These are phyloP conservation scores for Microdochium nivale DNA, from an alignment of 2,329 filamentous ascomycete species.

Conservation along the genomic window DNA sequence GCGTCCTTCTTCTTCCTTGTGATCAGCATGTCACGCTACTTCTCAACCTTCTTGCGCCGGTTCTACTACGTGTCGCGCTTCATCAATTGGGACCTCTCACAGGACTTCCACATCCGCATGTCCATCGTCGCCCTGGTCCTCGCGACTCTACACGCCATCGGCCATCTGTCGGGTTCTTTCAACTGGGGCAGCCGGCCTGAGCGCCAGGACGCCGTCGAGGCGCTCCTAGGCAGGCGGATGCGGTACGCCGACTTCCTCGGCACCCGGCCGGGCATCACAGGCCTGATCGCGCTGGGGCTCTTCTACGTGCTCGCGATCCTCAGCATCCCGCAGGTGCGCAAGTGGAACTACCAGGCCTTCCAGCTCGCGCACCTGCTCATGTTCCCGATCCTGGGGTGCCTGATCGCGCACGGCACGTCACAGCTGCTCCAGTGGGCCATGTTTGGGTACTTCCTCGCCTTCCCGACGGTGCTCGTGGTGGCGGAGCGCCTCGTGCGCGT, in stretches of 20 bases:
- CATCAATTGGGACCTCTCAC: conserved; percentile 48
- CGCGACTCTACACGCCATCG: conserved; percentile 43
- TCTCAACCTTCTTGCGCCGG: conserved; percentile 42
- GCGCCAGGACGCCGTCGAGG: conserved; percentile 34
- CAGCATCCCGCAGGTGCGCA: conserved; percentile 40
- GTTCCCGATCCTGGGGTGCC: conserved; percentile 47
- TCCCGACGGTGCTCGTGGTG: conserved; percentile 41
- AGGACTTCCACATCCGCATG: conserved; percentile 47
- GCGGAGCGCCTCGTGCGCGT: conserved; percentile 38
- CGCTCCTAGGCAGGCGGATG: conserved; percentile 31
- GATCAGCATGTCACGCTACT: conserved; percentile 26
- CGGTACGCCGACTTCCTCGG: conserved; percentile 37
- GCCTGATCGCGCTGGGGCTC: conserved; percentile 35
- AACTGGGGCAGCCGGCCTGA: conserved; percentile 34
- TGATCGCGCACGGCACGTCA: conserved; percentile 45
- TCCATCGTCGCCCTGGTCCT: conserved; percentile 39
- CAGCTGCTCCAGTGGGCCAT: conserved; percentile 44
- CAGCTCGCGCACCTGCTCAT: conserved; percentile 48
- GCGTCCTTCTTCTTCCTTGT: neutral
- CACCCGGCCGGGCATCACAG: conserved; percentile 40
- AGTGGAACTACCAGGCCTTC: conserved; percentile 46
- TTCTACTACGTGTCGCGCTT: conserved; percentile 43
- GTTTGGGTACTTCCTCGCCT: conserved; percentile 47
- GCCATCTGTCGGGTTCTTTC: conserved; percentile 44
- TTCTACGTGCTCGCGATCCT: conserved; percentile 40